These are phyloP conservation scores for Penicillium paxilli DNA, from an alignment of 495 filamentous ascomycete genomes.

Conservation along the genomic window DNA sequence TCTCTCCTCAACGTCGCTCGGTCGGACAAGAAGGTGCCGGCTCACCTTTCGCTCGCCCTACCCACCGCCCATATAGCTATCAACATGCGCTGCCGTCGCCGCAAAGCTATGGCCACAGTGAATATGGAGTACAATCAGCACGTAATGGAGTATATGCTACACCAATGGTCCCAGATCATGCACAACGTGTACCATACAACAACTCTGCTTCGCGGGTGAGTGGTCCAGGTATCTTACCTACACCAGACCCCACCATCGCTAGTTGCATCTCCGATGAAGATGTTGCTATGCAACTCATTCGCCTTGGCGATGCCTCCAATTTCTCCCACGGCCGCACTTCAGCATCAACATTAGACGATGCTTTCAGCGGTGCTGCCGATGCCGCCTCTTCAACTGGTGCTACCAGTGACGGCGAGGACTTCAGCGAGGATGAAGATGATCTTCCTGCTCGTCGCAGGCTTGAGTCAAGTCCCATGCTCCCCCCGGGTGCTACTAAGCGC, in stretches of 20 bases:
- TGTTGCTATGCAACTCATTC: conserved; percentile 93
- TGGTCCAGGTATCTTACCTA: conserved; percentile 70
- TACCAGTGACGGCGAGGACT: conserved; percentile 76
- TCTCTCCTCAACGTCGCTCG: conserved; percentile 83
- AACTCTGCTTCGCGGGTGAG: conserved; percentile 40
- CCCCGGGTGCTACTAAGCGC: conserved; percentile 50
- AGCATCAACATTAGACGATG: conserved; percentile 91
- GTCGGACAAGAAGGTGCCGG: conserved; percentile 57
- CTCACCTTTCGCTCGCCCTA: conserved; percentile 68
- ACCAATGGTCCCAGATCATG: conserved; percentile 58
- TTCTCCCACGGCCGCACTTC: conserved; percentile 88
- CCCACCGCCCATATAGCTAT: conserved; percentile 72
- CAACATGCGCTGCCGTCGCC: conserved; percentile 74
- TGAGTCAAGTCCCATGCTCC: conserved; percentile 56
- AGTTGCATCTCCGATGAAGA: conserved; percentile 98
- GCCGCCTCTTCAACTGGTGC: conserved; percentile 80
- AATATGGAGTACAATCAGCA: conserved; percentile 43
- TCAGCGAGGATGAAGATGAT: conserved; percentile 69
- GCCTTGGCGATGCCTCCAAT: conserved; percentile 87
- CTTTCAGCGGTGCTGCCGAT: conserved; percentile 84
- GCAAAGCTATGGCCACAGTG: conserved; percentile 65
- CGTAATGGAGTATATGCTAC: conserved; percentile 48
- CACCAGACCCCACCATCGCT: conserved; percentile 89
- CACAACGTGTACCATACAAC: conserved; percentile 58
- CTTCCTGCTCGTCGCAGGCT: conserved; percentile 61